Conservation (phyloP, 768 basidiomycete species). For the Xanthoconium stramineum region DNA sequence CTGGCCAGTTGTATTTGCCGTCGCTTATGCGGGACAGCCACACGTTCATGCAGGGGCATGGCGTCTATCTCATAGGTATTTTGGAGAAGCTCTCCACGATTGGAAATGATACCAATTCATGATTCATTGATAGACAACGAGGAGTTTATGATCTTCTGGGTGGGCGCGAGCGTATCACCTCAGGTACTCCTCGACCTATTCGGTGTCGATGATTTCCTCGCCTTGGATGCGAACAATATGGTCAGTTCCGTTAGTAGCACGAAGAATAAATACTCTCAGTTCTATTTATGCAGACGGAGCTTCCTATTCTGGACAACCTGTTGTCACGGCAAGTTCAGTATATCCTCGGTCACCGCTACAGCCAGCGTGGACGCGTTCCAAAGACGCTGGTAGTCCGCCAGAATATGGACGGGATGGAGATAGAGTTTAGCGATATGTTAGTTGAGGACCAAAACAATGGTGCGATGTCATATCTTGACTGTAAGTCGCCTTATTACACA, state of each 20-base stretch:
- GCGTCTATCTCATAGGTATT: constrained; percentile 90
- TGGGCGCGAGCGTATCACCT: constrained; percentile 79
- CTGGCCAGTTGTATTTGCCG: constrained; percentile 64
- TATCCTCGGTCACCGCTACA: constrained; percentile 67
- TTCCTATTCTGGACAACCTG: constrained; percentile 69
- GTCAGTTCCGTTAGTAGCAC: constrained; percentile 39
- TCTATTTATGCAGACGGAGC: constrained; percentile 46
- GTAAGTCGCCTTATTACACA: constrained; percentile 43
- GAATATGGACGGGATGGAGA: constrained; percentile 87
- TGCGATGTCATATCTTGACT: constrained; percentile 88
- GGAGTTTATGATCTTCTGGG: constrained; percentile 84
- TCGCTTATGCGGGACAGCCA: constrained; percentile 79
- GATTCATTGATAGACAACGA: constrained; percentile 67
- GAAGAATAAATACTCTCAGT: neutral
- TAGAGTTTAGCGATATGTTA: constrained; percentile 96
- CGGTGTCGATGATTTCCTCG: constrained; percentile 73
- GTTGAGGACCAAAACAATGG: constrained; percentile 97
- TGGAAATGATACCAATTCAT: constrained; percentile 13
- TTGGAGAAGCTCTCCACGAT: constrained; percentile 11
- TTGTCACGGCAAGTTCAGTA: constrained; percentile 85
- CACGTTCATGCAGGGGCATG: constrained; percentile 83
- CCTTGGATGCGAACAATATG: constrained; percentile 58
- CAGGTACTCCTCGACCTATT: constrained; percentile 82
- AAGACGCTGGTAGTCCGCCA: constrained; percentile 83
- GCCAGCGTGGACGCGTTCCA: constrained; percentile 49